Evolutionary conservation across 2,329 filamentous ascomycete genomes (phyloP), one percentile per base, ranked within the genome.

Genomic region (Aspergillus brasiliensis): DNA sequence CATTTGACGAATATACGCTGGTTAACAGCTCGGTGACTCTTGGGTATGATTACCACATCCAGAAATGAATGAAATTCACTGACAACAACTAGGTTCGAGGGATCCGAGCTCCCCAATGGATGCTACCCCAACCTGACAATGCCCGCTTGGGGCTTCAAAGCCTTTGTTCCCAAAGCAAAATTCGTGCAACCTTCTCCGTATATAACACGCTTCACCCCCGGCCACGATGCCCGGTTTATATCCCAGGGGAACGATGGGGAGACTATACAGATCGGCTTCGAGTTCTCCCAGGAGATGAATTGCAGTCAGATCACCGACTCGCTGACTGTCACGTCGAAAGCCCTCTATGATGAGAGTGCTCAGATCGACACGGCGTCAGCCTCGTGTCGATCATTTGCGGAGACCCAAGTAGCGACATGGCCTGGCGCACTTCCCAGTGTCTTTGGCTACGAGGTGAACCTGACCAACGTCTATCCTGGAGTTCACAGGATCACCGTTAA

Each of bases 261-360:
- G 42, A 74, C 69, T 4, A 63, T 86, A 15, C 68, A 78, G 1
- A 75, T 88, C 40, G 77, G 82, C 47, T 57, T 89, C 2, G 80
- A 83, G 37, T 89, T 87, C 70, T 87, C 85, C 1, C 75, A 77
- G 3, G 75, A 81, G 51, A 88, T 89, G 86, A 77, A 85, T 64
- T 89, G 86, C 70, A 74, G 81, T 10, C 76, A 75, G 0, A 73
- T 88, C n/a, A 80, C 77, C 3, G 77, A 88, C 25, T 75, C 73
- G 0, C 73, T 86, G 58, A 77, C 78, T 38, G 87, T 86, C 2
- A 81, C 77, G 1, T 85, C 83, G 0, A 78, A 81, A 21, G 74
- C 73, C 47, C 52, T 55, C 40, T 23, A 55, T 15, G 79, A 78
- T 5, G 69, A 74, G 8, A 66, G 67, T 2, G 78, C 82, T 2